These are phyloP conservation scores for Picocystis salinarum DNA, from an alignment of 139 green algal genomes.

Conservation along the genomic window DNA sequence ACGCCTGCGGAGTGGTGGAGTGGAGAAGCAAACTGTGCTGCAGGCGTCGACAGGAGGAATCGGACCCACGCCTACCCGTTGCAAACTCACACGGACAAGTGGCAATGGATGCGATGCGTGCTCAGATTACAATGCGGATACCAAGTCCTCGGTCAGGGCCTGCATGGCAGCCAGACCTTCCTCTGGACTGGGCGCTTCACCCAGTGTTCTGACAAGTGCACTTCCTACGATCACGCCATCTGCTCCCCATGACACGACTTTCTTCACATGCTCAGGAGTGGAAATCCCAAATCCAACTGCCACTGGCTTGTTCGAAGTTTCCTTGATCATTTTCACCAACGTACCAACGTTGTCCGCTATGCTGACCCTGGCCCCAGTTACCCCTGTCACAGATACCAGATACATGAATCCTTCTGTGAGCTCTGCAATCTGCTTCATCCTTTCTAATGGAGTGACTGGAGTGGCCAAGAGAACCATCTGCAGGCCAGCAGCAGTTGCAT, in stretches of 20 bases:
- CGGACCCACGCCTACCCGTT: no score
- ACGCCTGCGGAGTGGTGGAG: no score
- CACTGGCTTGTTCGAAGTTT: conserved; percentile 33
- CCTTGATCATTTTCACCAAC: conserved; percentile 52
- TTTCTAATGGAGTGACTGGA: conserved; percentile 65
- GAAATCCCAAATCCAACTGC: conserved; percentile 93
- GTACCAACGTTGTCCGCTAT: conserved; percentile 19
- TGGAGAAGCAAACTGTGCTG: no score
- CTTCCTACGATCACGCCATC: conserved; percentile 93
- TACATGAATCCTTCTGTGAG: conserved; percentile 89
- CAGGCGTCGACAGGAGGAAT: no score
- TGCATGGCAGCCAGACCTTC: conserved; percentile 7
- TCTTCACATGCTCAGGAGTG: conserved; percentile 43
- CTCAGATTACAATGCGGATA: no score
- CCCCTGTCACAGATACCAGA: conserved; percentile 73
- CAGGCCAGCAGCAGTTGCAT: conserved; percentile 41
- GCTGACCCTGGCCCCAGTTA: neutral
- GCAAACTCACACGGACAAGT: no score
- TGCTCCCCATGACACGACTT: conserved; percentile 77
- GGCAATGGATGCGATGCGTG: no score
- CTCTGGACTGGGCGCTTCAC: conserved; percentile 30
- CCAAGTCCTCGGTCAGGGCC: no score
- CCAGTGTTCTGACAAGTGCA: conserved; percentile 72
- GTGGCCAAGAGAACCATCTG: conserved; percentile 85
- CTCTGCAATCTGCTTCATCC: conserved; percentile 54